Evolutionary conservation across 805 yeast genomes (phyloP).

Genomic region (Kodamaea lidongshanica): DNA sequence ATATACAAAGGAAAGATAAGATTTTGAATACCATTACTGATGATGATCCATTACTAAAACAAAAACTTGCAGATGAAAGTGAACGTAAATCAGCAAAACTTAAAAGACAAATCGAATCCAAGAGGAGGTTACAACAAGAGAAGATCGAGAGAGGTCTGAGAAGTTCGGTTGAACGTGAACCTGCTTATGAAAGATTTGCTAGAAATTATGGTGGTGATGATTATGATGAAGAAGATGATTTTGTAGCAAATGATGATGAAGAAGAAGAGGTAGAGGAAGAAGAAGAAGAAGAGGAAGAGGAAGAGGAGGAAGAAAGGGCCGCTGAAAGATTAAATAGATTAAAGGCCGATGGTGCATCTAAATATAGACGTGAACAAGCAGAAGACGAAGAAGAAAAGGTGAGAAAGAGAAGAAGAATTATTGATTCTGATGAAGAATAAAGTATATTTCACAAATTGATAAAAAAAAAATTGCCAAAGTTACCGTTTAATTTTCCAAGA

Average conservation of each 20-base stretch:
- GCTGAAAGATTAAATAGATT: slow-evolving; percentile 54
- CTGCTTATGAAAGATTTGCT: slow-evolving; percentile 35
- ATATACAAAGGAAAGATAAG: slow-evolving; percentile 41
- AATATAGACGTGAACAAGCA: slow-evolving; percentile 39
- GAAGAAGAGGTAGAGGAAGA: slow-evolving; percentile 29
- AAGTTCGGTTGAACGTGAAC: slow-evolving; percentile 24
- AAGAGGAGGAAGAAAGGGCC: slow-evolving; percentile 43
- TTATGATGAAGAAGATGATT: slow-evolving; percentile 38
- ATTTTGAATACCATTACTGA: slow-evolving; percentile 50
- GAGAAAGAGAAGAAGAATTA: slow-evolving; percentile 43
- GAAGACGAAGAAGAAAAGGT: slow-evolving; percentile 28
- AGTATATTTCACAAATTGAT: slow-evolving; percentile 8
- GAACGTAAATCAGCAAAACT: slow-evolving; percentile 52
- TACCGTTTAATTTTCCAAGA: too few species aligned
- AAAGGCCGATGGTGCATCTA: slow-evolving; percentile 51
- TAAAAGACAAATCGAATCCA: slow-evolving; percentile 61
- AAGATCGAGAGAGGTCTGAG: slow-evolving; percentile 44
- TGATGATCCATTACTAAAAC: slow-evolving; percentile 65
- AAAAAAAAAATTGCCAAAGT: neutral
- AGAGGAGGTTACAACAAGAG: slow-evolving; percentile 54
- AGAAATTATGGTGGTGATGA: slow-evolving; percentile 29
- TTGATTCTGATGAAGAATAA: slow-evolving; percentile 45
- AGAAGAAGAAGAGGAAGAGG: slow-evolving; percentile 39
- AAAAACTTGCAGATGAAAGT: slow-evolving; percentile 59
- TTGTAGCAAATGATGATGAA: slow-evolving; percentile 39